phyloP scores from a whole-genome alignment of 176 grass and related monocot species.

The Dactylis glomerata region DNA sequence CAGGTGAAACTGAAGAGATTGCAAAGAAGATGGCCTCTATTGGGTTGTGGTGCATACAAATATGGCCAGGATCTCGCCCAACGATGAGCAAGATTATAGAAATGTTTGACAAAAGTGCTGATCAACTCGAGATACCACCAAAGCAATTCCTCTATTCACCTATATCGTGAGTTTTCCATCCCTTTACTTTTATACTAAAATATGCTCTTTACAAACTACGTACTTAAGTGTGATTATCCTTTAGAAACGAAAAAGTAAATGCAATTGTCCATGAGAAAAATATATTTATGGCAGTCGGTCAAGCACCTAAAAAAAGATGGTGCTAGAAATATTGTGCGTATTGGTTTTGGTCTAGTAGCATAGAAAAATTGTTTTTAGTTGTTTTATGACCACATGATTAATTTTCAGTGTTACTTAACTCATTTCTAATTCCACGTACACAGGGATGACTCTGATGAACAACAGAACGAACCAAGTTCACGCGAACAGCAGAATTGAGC shows the following conservation, averaged over 20 bases:
- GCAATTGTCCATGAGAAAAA: neutral
- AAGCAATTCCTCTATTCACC: conserved; percentile 13
- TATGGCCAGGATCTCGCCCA: conserved; percentile 21
- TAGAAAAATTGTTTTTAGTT: neutral
- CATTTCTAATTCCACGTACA: neutral
- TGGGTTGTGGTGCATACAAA: conserved; percentile 33
- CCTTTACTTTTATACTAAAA: neutral
- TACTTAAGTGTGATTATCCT: neutral
- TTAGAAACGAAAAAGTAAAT: neutral
- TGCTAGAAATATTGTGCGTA: neutral
- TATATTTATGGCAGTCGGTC: neutral
- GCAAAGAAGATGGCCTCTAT: conserved; percentile 29
- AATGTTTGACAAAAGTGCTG: conserved; percentile 22
- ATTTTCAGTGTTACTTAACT: neutral
- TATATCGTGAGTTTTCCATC: neutral
- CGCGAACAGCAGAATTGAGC: neutral
- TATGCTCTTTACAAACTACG: neutral
- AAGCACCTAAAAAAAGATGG: neutral
- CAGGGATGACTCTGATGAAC: neutral
- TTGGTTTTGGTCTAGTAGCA: neutral
- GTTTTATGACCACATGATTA: neutral
- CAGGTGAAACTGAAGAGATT: neutral
- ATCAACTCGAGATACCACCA: conserved; percentile 23
- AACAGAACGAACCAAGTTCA: neutral
- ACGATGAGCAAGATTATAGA: conserved; percentile 26